Evolutionary conservation across 2,329 filamentous ascomycete species (phyloP).

Genomic region (Knufia petricola): DNA sequence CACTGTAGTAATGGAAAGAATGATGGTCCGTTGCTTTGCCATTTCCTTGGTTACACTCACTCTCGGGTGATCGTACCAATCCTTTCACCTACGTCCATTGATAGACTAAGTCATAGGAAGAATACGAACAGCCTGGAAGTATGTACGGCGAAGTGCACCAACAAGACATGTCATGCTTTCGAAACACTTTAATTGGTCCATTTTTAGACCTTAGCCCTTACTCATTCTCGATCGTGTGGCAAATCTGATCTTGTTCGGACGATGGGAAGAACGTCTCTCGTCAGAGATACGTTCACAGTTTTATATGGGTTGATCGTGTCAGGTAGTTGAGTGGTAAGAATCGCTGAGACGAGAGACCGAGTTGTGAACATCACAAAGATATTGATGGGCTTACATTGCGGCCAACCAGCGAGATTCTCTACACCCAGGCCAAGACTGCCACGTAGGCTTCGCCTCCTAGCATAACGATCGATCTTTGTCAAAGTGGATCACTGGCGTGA

Average conservation of each 20-base stretch:
- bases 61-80: too few species aligned
- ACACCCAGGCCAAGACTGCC: neutral
- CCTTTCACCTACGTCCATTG: too few species aligned
- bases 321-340: neutral
- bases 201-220: neutral
- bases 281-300: neutral
- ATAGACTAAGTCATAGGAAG: neutral
- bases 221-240: neutral
- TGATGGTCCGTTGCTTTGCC: too few species aligned
- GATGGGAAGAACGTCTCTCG: neutral
- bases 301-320: neutral
- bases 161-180: neutral
- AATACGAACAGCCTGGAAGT: neutral
- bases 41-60: too few species aligned
- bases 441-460: neutral
- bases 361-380: neutral
- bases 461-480: constrained; percentile 1
- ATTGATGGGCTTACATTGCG: neutral
- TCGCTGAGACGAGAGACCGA: neutral
- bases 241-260: neutral
- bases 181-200: neutral
- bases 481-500: constrained; percentile 1
- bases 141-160: neutral
- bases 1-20: too few species aligned
- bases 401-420: neutral